Percentiles rank a stretch among this genome's conserved stretches.
Evolutionary conservation across 768 basidiomycete species (phyloP).

Genomic region (Phlegmacium glaucopus): DNA sequence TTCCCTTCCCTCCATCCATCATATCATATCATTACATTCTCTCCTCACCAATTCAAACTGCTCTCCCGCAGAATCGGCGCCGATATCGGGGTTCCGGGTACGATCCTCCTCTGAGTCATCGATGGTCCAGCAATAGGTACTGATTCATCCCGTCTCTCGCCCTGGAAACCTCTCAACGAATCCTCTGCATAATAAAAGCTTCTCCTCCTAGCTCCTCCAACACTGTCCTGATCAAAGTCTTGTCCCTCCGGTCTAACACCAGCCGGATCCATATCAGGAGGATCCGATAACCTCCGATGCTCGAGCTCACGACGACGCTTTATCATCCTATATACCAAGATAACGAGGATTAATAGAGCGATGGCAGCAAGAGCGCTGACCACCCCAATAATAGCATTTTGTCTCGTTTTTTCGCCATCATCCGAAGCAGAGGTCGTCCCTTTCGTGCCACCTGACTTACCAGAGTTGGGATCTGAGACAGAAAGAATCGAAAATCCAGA

Average conservation of each 20-base stretch:
- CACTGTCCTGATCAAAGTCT: conserved; percentile 73
- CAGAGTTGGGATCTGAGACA: conserved; percentile 35
- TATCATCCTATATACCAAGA: conserved; percentile 67
- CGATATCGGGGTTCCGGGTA: conserved; percentile 57
- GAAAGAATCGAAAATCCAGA: conserved; percentile 58
- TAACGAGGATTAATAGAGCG: conserved; percentile 66
- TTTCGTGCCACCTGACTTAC: conserved; percentile 14
- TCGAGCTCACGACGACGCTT: conserved; percentile 65
- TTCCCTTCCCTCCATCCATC: too few species aligned
- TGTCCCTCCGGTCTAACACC: conserved; percentile 57
- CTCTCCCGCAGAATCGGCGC: conserved; percentile 77
- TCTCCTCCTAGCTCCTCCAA: conserved; percentile 68
- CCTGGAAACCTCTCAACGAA: conserved; percentile 60
- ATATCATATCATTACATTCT: too few species aligned
- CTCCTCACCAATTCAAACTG: conserved; percentile 74
- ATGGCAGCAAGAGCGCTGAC: conserved; percentile 80
- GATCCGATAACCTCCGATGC: conserved; percentile 71
- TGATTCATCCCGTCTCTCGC: conserved; percentile 31
- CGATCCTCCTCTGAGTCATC: conserved; percentile 59
- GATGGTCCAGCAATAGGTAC: conserved; percentile 21
- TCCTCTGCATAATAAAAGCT: conserved; percentile 91
- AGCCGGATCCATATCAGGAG: conserved; percentile 28
- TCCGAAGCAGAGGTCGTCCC: conserved; percentile 24
- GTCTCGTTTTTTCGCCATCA: conserved; percentile 45
- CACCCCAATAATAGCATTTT: conserved; percentile 90